Evolutionary conservation across 192 early-diverging fungal species (phyloP).

Genomic region (Coemansia sp.): DNA sequence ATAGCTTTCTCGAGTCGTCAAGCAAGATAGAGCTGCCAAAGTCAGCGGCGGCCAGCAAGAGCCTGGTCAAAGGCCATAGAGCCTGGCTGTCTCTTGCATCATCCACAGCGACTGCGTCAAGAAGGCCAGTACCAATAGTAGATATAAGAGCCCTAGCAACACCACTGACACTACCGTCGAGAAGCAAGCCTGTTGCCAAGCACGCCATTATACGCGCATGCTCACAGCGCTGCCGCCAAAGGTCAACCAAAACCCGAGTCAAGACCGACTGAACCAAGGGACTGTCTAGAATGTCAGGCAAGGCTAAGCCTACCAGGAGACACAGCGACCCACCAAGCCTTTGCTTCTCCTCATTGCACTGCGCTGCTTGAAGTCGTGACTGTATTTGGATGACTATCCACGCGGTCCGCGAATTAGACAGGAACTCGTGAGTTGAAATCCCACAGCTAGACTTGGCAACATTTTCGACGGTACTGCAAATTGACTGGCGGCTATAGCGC

Average conservation of each 20-base stretch:
- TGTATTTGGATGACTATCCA: constrained; percentile 44
- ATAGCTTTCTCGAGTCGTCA: constrained; percentile 8
- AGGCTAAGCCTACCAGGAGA: constrained; percentile 14
- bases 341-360: constrained; percentile 22
- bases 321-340: constrained; percentile 28
- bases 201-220: constrained; percentile 21
- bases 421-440: neutral
- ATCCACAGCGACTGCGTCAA: neutral
- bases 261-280: constrained; percentile 33
- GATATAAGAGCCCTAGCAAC: neutral
- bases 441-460: constrained; percentile 7
- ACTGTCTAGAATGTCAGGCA: constrained; percentile 20
- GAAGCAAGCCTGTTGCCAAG: constrained; percentile 15
- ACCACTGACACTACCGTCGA: constrained; percentile 16
- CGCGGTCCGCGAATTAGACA: constrained; percentile 23
- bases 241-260: constrained; percentile 16
- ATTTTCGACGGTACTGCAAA: constrained; percentile 14
- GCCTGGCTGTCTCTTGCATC: neutral
- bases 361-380: constrained; percentile 15
- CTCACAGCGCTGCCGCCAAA: constrained; percentile 21
- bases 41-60: constrained; percentile 5
- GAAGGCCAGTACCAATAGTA: neutral
- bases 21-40: neutral
- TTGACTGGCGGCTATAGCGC: constrained; percentile 15
- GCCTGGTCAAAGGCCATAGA: constrained; percentile 2